Evolutionary conservation across 1,284 basidiomycete genomes (phyloP), one percentile per base, ranked within the genome.

Genomic region (Peniophora sp.): DNA sequence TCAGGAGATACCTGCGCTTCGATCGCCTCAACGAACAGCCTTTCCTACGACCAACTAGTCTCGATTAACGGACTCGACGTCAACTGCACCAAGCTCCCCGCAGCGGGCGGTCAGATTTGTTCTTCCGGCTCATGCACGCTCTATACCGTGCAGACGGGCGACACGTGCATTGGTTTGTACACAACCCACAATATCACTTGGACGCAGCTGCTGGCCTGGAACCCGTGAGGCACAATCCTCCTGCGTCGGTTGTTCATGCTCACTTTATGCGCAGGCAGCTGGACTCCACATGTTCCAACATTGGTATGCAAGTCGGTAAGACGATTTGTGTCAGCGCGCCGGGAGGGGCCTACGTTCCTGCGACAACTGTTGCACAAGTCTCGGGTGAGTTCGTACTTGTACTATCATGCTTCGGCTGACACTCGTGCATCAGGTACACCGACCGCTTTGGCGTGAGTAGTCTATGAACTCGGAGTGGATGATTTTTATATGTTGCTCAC

Each of bases 61-160:
- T 24, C 47, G 35, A 44, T 47, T 42, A 36, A 49, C 45, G 36
- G 48, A 9, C 18, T 50, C 37, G 42, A 44, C 42, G 3, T 42
- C 14, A 44, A 36, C 35, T 54, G 52, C 42, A 46, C 50, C 3
- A 32, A 51, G 32, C 27, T 36, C 18, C 37, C 32, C 12, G 27
- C 27, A 34, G 45, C 35, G n/a, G 24, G 48, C 18, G 22, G 49
- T 27, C 12, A 35, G 48, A 6, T 55, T 9, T 50, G 54, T 34
- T 27, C 51, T 10, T 46, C 54, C 3, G 51, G 49, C 3, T 18
- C 45, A 23, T 55, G 51, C 24, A 32, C 48, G 2, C 47, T 52
- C 9, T 52, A 55, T 34, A 52, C 49, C 8, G 54, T 55, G 5
- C 24, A 55, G 46, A 18, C 49, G 14, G 45, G 44, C 41, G 54